Evolutionary conservation across 2,329 filamentous ascomycete genomes (phyloP), one percentile per base, ranked within the genome.

Genomic region (Colletotrichum kahawae): DNA sequence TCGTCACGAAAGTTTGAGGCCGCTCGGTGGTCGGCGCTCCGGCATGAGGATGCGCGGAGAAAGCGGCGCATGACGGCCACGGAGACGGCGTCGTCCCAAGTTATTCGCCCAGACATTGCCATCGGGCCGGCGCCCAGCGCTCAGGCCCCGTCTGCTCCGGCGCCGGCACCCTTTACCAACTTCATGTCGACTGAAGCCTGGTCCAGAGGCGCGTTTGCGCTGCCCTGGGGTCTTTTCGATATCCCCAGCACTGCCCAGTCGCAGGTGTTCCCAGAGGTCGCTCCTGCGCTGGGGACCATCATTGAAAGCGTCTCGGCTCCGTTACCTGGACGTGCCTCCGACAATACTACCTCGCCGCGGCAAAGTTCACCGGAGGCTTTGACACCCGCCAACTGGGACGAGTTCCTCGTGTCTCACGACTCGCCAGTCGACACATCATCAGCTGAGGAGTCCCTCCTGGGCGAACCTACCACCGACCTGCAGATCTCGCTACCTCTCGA

Each of bases 1-100:
- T 70, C 71, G 7, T 74, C 71, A 5, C 63, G 43, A 24, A 70
- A 65, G 2, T 74, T 74, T 7, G 71, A 74, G n/a, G 71, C 69
- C 4, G 71, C 71, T 5, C 64, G 71, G 7, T 74, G 71, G 71
- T 57, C 51, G 1, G 71, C 48, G 1, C 67, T 74, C 1, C 59
- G 60, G 10, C 71, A 54, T 5, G 71, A 74, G 14, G 71, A 74
- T 33, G 67, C 56, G 5, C 67, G 36, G 29, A 33, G 71, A 31
- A 74, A 70, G 56, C 67, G 51, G 18, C 62, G 67, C 13, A 31
- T 59, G 1, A 33, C 36, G 9, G 36, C 4, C 8, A 31, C 24
- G 10, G 43, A 33, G 6, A 34, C 57, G 13, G 14, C 43, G n/a
- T 34, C 34, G 6, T 59, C 51, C 18, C 18, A 54, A 21, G n/a